Evolutionary conservation across 768 basidiomycete species (phyloP).

Genomic region (Lactarius tabidus): DNA sequence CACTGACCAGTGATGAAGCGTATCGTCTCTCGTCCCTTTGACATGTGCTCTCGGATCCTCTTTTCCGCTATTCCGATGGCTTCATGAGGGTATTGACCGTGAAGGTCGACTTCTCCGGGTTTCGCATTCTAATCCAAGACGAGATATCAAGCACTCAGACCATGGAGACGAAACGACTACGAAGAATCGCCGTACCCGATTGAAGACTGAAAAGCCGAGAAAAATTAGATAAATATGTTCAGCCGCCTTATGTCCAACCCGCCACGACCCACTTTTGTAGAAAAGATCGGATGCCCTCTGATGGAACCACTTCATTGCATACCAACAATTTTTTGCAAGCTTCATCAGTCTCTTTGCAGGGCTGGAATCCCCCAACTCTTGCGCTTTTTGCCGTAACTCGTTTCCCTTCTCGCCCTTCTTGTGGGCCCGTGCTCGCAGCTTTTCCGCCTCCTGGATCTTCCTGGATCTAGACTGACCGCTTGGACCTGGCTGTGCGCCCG

Average conservation of each 20-base stretch:
- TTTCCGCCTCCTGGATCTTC: not conserved
- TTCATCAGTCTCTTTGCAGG: not conserved
- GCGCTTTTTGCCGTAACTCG: not conserved
- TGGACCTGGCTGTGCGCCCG: not conserved
- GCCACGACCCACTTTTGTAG: not conserved
- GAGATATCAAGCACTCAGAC: not conserved
- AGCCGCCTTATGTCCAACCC: not conserved
- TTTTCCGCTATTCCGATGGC: not conserved
- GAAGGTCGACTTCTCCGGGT: not conserved
- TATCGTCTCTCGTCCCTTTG: not conserved
- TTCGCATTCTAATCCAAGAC: not conserved
- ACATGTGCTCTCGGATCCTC: not conserved
- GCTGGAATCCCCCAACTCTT: not conserved
- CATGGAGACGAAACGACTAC: not conserved
- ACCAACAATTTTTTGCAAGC: not conserved
- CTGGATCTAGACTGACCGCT: not conserved
- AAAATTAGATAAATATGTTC: not conserved
- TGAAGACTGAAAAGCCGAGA: too few species aligned
- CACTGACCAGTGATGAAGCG: constrained; percentile 1
- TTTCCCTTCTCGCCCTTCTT: not conserved
- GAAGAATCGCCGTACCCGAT: not conserved
- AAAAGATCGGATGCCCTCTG: not conserved
- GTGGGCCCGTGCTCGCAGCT: not conserved
- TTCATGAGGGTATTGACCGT: not conserved
- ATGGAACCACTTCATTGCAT: not conserved